Evolutionary conservation across 1,284 basidiomycete genomes (phyloP).

Genomic region (Cerrena zonata): DNA sequence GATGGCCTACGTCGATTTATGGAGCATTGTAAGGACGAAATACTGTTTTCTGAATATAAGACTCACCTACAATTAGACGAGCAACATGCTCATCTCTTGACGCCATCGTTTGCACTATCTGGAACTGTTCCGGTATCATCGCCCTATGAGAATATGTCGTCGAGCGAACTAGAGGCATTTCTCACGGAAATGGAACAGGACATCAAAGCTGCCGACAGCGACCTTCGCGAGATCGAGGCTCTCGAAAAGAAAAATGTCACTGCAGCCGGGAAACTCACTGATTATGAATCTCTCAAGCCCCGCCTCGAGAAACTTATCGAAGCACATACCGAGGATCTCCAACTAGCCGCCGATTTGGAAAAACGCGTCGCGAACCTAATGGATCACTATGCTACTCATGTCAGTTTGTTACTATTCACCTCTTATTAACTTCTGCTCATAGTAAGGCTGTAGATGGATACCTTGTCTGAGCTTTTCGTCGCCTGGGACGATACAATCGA

Average conservation of each 20-base stretch:
- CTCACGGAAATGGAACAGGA: constrained; percentile 75
- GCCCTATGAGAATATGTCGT: constrained; percentile 58
- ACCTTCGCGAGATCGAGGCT: constrained; percentile 67
- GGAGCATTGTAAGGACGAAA: constrained; percentile 52
- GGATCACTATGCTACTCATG: constrained; percentile 63
- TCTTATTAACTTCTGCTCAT: not conserved
- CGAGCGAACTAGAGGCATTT: constrained; percentile 62
- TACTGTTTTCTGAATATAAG: not conserved
- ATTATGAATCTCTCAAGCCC: constrained; percentile 57
- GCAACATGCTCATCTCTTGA: constrained; percentile 65
- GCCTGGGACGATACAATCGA: constrained; percentile 71
- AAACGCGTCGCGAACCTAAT: constrained; percentile 56
- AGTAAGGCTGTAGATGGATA: constrained; percentile 50
- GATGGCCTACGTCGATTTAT: constrained; percentile 70
- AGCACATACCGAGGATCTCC: constrained; percentile 54
- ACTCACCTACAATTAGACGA: constrained; percentile 46
- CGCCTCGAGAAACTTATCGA: constrained; percentile 53
- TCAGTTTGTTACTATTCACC: constrained; percentile 24
- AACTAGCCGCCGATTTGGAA: constrained; percentile 53
- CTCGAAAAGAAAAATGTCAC: constrained; percentile 66
- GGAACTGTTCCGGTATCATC: constrained; percentile 43
- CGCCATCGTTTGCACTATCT: constrained; percentile 66
- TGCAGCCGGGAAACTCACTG: constrained; percentile 66
- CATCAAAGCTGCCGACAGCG: constrained; percentile 70
- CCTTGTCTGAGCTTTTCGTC: constrained; percentile 73